Evolutionary conservation across 2,329 filamentous ascomycete genomes (phyloP).

Genomic region (Dactylellina sp.): DNA sequence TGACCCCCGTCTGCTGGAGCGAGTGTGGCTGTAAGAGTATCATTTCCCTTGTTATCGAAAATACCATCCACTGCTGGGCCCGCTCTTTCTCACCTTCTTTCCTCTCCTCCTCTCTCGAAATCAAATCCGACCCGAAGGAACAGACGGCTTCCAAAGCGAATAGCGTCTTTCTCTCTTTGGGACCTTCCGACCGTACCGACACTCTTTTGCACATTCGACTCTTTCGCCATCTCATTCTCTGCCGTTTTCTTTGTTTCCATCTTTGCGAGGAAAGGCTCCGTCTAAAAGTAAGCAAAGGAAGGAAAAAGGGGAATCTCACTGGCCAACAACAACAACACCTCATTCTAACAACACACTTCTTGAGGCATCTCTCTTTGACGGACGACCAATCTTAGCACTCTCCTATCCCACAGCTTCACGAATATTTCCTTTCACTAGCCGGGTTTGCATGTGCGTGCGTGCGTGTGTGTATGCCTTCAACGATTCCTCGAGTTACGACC

Average conservation of each 20-base stretch:
- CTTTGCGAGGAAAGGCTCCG: constrained; percentile 5
- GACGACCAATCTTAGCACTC: not conserved
- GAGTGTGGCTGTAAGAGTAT: constrained; percentile 55
- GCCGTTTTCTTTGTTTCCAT: constrained; percentile 31
- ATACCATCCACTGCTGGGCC: constrained; percentile 11
- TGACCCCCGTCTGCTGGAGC: constrained; percentile 32
- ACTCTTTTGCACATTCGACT: constrained; percentile 47
- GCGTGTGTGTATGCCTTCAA: not conserved
- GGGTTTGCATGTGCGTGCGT: no score
- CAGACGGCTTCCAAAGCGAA: constrained; percentile 37
- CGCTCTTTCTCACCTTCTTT: constrained; percentile 36
- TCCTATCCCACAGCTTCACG: not conserved
- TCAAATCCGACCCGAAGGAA: constrained; percentile 42
- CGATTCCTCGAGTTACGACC: constrained; percentile 26
- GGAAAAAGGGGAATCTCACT: constrained; percentile 33
- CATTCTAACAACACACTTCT: not conserved
- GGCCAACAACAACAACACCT: constrained; percentile 2
- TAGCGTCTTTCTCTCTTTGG: constrained; percentile 39
- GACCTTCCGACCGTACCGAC: constrained; percentile 41
- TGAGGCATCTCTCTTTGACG: no score
- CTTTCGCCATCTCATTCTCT: constrained; percentile 12
- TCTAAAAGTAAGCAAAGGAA: constrained; percentile 16
- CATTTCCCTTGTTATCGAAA: constrained; percentile 54
- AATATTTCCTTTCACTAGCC: not conserved
- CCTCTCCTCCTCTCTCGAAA: constrained; percentile 50